These are phyloP conservation scores for Stephanocyclus meneghinianus DNA, from an alignment of 352 stramenopile species.

Conservation along the genomic window DNA sequence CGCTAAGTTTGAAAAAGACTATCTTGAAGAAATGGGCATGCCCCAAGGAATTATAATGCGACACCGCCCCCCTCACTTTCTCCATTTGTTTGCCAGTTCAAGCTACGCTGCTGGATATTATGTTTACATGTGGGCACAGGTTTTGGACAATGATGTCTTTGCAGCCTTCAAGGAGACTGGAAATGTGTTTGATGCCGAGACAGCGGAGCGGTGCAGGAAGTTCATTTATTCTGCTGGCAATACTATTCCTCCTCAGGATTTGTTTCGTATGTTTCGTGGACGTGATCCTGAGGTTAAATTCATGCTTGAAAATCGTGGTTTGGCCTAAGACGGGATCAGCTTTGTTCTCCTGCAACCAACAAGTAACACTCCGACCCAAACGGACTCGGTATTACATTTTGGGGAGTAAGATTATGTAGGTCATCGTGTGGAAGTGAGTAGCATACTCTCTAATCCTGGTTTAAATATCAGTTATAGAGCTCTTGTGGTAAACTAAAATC, in stretches of 20 bases:
- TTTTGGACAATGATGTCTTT: slow-evolving; percentile 83
- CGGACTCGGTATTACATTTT: too few relatives aligned
- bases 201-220: slow-evolving; percentile 56
- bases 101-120: slow-evolving; percentile 82
- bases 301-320: slow-evolving; percentile 79
- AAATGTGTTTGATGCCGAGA: slow-evolving; percentile 71
- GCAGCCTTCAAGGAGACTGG: slow-evolving; percentile 78
- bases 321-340: slow-evolving; percentile 24
- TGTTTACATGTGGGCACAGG: slow-evolving; percentile 63
- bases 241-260: slow-evolving; percentile 70
- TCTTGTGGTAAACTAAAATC: too few relatives aligned
- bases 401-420: too few relatives aligned
- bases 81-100: slow-evolving; percentile 72
- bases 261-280: slow-evolving; percentile 76
- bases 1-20: slow-evolving; percentile 70
- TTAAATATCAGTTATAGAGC: too few relatives aligned
- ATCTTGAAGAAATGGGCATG: slow-evolving; percentile 77
- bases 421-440: too few relatives aligned
- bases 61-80: slow-evolving; percentile 79
- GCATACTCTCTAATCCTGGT: too few relatives aligned
- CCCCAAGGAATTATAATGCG: slow-evolving; percentile 81
- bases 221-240: slow-evolving; percentile 80
- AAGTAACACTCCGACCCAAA: too few relatives aligned
- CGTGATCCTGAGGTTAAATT: slow-evolving; percentile 78
- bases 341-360: too few relatives aligned